A percentile compares a stretch with the other conserved stretches of the same genome.
Conservation (phyloP, 192 early-diverging fungal genomes). For the Rhizoclosmatium globosum region DNA sequence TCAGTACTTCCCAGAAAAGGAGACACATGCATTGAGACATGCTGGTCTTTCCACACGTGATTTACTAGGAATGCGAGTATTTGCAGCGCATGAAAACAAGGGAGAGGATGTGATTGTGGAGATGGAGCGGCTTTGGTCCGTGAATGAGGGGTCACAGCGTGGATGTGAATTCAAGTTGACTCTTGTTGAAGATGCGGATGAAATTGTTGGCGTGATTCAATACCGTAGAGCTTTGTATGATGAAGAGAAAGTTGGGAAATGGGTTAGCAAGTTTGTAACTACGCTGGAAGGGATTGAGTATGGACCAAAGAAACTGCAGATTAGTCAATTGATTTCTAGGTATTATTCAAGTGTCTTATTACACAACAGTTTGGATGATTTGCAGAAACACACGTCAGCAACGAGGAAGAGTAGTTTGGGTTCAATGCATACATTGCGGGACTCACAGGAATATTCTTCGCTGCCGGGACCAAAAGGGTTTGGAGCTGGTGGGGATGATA, state of each 20-base stretch:
- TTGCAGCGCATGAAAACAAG: background rate
- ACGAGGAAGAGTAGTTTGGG: background rate
- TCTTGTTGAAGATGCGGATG: slow-evolving; percentile 49
- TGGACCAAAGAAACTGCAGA: slow-evolving; percentile 46
- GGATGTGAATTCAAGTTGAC: slow-evolving; percentile 52
- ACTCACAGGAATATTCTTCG: too few relatives aligned
- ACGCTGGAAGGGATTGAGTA: slow-evolving; percentile 58
- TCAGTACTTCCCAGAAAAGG: slow-evolving; percentile 51
- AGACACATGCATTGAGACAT: slow-evolving; percentile 40
- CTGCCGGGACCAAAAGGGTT: too few relatives aligned
- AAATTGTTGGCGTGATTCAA: slow-evolving; percentile 47
- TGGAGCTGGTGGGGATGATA: too few relatives aligned
- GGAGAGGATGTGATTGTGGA: slow-evolving; percentile 2
- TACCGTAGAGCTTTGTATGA: slow-evolving; percentile 51
- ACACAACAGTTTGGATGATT: slow-evolving; percentile 17
- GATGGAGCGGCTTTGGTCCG: slow-evolving; percentile 47
- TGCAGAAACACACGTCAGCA: background rate
- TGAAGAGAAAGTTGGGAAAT: slow-evolving; percentile 55
- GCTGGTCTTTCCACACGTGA: slow-evolving; percentile 42
- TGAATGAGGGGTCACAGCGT: slow-evolving; percentile 33
- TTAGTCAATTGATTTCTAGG: slow-evolving; percentile 61
- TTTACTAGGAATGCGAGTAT: slow-evolving; percentile 36
- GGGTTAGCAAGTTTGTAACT: slow-evolving; percentile 54
- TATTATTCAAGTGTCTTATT: slow-evolving; percentile 42
- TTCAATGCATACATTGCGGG: background rate